phyloP scores from a whole-genome alignment of 768 basidiomycete genomes.

The Suillus tomentosus region DNA sequence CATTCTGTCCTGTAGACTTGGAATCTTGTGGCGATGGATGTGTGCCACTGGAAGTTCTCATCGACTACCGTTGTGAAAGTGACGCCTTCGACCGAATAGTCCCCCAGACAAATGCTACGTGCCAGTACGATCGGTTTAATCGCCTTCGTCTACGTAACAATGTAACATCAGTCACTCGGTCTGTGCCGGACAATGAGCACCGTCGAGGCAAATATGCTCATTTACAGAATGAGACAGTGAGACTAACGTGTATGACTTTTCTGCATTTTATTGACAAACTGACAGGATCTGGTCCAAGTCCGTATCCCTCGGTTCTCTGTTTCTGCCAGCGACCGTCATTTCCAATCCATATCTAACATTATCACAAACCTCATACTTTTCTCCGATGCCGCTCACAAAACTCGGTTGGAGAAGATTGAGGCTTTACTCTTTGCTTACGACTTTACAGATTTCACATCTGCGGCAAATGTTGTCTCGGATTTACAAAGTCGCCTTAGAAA shows the following conservation, averaged over 20 bases:
- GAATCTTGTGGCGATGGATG: slow-evolving; percentile 48
- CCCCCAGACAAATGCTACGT: slow-evolving; percentile 80
- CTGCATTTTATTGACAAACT: slow-evolving; percentile 15
- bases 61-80: slow-evolving; percentile 83
- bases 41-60: slow-evolving; percentile 88
- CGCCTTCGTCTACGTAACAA: slow-evolving; percentile 80
- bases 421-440: slow-evolving; percentile 86
- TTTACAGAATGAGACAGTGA: slow-evolving; percentile 64
- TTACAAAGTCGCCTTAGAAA: slow-evolving; percentile 75
- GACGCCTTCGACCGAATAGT: slow-evolving; percentile 86
- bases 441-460: slow-evolving; percentile 73
- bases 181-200: slow-evolving; percentile 38
- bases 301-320: slow-evolving; percentile 87
- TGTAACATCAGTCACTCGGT: slow-evolving; percentile 52
- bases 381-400: slow-evolving; percentile 82
- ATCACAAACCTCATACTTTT: slow-evolving; percentile 89
- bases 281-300: slow-evolving; percentile 78
- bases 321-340: slow-evolving; percentile 80
- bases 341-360: slow-evolving; percentile 82
- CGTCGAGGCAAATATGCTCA: slow-evolving; percentile 41
- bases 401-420: slow-evolving; percentile 75
- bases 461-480: slow-evolving; percentile 68
- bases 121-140: slow-evolving; percentile 95
- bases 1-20: slow-evolving; percentile 70
- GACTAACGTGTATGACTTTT: slow-evolving; percentile 16